Base-by-base conservation (phyloP, 164 flowering plant genomes). In the Paratinospora sagittata region DNA sequence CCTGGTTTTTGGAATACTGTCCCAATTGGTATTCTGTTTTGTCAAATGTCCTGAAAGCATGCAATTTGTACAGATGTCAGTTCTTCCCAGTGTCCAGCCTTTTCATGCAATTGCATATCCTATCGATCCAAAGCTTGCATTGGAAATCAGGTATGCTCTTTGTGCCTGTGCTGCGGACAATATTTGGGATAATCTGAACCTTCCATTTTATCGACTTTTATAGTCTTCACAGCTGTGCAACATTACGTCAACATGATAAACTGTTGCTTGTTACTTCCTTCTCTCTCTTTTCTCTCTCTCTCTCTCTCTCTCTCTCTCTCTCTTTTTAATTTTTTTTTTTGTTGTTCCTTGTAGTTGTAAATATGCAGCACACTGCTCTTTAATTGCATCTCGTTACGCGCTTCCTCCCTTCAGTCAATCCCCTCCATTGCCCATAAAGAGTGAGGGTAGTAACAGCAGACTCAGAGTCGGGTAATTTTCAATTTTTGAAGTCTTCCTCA, bases 71-170 rank as follows among this genome's bases (percentile, higher is more conserved):
- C 85, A 96, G 99, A 88, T 89, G 91, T 88, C 94, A 27, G 89
- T 89, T 74, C 88, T 93, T 70, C 99, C 99, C n/a, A 96, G 99
- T 76, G 99, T 96, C 70, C 99, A 96, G 68, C 99, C 99, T 70
- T 96, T 96, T 76, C 99, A 96, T 90, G 99, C 99, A 65, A 88
- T 93, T 47, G 99, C 98, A 27, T 96, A 96, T 78, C 99, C 99
- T 23, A 83, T 96, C 60, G 95, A 96, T 81, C 91, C 99, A 60
- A 77, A 91, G 62, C 93, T 93, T 72, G 98, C 99, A 19, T 81
- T 96, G 55, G 98, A 96, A 69, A 96, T 96, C 36, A 96, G 99
- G 98, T 85, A 73, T 41, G 61, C 61, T 55, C 8, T 19, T 19
- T 55, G n/a, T 23, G 21, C 23, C 9, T 55, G 24, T 6, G 8